phyloP scores from a whole-genome alignment of 1,139 yeast genomes.

The Debaryomycetaceae sp. region DNA sequence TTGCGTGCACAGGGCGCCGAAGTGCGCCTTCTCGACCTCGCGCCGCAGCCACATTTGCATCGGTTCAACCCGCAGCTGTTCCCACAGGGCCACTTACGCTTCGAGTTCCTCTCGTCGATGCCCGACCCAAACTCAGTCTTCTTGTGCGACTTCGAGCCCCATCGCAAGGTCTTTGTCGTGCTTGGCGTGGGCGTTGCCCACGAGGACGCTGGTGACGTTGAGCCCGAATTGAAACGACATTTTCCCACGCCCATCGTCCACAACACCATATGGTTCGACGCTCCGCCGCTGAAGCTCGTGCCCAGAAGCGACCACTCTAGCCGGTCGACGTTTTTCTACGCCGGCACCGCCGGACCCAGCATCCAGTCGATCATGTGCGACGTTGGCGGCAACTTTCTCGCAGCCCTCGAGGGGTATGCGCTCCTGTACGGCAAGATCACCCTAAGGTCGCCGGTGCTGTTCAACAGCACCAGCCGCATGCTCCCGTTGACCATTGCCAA shows the following conservation, averaged over 20 bases:
- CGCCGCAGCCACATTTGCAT: constrained; percentile 54
- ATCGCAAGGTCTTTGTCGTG: constrained; percentile 65
- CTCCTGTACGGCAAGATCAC: constrained; percentile 68
- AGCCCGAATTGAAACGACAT: constrained; percentile 1
- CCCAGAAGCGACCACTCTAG: constrained; percentile 19
- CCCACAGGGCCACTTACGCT: constrained; percentile 70
- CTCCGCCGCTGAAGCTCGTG: constrained; percentile 26
- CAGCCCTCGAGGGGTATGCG: constrained; percentile 63
- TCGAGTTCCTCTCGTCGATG: constrained; percentile 46
- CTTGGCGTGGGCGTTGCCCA: constrained; percentile 50
- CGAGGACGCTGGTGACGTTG: constrained; percentile 4
- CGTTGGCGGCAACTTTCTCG: constrained; percentile 59
- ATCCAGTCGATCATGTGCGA: constrained; percentile 65
- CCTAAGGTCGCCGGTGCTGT: constrained; percentile 66
- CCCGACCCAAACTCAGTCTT: constrained; percentile 58
- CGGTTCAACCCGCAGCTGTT: constrained; percentile 79
- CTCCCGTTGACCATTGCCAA: constrained; percentile 50
- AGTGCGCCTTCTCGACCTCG: constrained; percentile 68
- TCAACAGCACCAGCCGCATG: constrained; percentile 43
- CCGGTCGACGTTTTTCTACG: constrained; percentile 23
- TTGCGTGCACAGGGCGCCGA: constrained; percentile 50
- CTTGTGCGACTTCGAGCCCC: constrained; percentile 86
- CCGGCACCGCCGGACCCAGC: constrained; percentile 8
- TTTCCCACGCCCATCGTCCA: constrained; percentile 61
- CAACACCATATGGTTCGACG: constrained; percentile 55